phyloP scores from a whole-genome alignment of 257 asterid genomes.

The Solanum boliviense region DNA sequence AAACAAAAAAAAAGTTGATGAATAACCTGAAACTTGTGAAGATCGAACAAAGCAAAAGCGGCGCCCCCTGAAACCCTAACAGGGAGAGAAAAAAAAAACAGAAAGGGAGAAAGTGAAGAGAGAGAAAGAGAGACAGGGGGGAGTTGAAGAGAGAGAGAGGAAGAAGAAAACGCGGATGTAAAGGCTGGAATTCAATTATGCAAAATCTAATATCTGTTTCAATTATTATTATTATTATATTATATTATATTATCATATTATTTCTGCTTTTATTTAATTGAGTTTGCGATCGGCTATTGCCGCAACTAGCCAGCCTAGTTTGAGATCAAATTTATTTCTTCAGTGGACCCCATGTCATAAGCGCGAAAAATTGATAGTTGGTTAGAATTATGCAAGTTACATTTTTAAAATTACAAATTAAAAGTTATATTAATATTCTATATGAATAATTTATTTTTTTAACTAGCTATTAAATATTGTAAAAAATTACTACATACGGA shows the following conservation, averaged over 20 bases:
- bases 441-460: not conserved
- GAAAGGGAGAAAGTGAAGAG: not conserved
- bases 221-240: not conserved
- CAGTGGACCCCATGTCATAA: not conserved
- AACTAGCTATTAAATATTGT: not conserved
- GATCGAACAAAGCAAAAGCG: slow-evolving; percentile 24
- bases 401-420: too few species aligned
- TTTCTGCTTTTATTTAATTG: not conserved
- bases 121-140: slow-evolving; percentile 9
- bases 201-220: slow-evolving; percentile 2
- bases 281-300: not conserved
- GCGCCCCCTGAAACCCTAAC: slow-evolving; percentile 29
- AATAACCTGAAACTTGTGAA: slow-evolving; percentile 12
- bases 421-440: not conserved
- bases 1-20: not conserved
- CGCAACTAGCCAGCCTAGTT: not conserved
- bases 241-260: not conserved
- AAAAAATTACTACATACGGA: not conserved
- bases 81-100: slow-evolving; percentile 9
- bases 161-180: slow-evolving; percentile 24
- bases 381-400: too few species aligned
- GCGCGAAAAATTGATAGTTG: not conserved
- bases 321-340: not conserved
- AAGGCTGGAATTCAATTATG: slow-evolving; percentile 29
- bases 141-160: not conserved